phyloP scores from a whole-genome alignment of 768 basidiomycete genomes.

The Cubamyces lactineus region DNA sequence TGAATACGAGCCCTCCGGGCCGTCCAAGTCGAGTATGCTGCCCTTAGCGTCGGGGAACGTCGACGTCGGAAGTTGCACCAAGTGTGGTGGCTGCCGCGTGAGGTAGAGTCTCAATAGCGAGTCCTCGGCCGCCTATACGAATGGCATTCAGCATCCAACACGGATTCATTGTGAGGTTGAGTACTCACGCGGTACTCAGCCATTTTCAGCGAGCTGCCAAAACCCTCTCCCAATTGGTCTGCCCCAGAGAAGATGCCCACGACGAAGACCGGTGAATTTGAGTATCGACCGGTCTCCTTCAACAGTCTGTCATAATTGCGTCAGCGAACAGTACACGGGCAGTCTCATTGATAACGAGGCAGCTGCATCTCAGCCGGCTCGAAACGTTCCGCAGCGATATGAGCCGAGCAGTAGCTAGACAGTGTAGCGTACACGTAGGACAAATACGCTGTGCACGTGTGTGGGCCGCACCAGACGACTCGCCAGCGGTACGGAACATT shows the following conservation, averaged over 20 bases:
- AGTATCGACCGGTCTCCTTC: conserved; percentile 90
- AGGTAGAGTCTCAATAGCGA: conserved; percentile 82
- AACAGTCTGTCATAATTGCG: conserved; percentile 57
- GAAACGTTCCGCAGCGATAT: no score
- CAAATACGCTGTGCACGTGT: no score
- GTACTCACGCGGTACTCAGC: conserved; percentile 83
- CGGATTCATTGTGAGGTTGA: neutral
- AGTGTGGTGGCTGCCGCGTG: conserved; percentile 71
- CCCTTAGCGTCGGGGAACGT: conserved; percentile 66
- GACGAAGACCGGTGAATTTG: conserved; percentile 91
- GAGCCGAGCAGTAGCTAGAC: no score
- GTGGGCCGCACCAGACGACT: no score
- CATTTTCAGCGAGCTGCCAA: conserved; percentile 92
- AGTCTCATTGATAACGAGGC: neutral
- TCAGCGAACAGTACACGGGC: conserved; percentile 3
- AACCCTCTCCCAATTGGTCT: conserved; percentile 91
- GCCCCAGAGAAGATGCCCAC: conserved; percentile 88
- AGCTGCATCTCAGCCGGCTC: neutral
- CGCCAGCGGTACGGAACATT: no score
- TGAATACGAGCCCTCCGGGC: conserved; percentile 50
- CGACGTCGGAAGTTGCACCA: conserved; percentile 70
- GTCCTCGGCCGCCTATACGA: conserved; percentile 78
- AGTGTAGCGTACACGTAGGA: no score
- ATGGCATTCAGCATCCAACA: no score
- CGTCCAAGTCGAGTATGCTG: conserved; percentile 51